These are phyloP conservation scores for Theileria equi DNA, from an alignment of 169 alveolate species.

Conservation along the genomic window DNA sequence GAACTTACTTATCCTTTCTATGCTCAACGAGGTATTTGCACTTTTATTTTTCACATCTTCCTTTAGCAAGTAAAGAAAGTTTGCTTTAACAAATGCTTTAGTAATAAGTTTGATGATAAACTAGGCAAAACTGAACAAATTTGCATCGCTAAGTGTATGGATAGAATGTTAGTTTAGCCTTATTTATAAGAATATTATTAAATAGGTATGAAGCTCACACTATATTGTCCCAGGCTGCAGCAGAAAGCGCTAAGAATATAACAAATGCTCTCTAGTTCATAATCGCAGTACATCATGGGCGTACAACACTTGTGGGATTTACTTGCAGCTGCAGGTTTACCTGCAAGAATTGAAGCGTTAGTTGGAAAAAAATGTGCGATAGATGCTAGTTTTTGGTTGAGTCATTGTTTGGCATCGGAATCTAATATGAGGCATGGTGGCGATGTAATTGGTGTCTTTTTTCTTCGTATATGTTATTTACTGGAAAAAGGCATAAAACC, in stretches of 20 bases:
- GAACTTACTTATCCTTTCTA: constrained; percentile 53
- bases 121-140: constrained; percentile 78
- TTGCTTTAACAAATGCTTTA: constrained; percentile 84
- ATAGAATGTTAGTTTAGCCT: constrained; percentile 74
- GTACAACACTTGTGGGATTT: constrained; percentile 61
- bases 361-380: constrained; percentile 53
- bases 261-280: constrained; percentile 21
- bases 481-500: constrained; percentile 86
- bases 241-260: constrained; percentile 76
- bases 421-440: constrained; percentile 33
- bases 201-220: constrained; percentile 85
- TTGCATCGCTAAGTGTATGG: constrained; percentile 87
- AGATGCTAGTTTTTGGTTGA: constrained; percentile 65
- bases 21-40: constrained; percentile 62
- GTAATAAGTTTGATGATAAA: constrained; percentile 73
- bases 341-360: constrained; percentile 45
- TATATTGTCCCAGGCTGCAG: constrained; percentile 80
- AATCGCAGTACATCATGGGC: constrained; percentile 30
- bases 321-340: constrained; percentile 58
- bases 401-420: constrained; percentile 60
- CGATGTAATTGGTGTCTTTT: constrained; percentile 71
- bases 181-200: background rate
- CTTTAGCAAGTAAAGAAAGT: constrained; percentile 81
- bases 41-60: background rate
- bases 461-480: constrained; percentile 84